Percentiles rank a stretch among this genome's conserved stretches.
phyloP scores from a whole-genome alignment of 768 basidiomycete genomes.

The Amanita fuliginea region DNA sequence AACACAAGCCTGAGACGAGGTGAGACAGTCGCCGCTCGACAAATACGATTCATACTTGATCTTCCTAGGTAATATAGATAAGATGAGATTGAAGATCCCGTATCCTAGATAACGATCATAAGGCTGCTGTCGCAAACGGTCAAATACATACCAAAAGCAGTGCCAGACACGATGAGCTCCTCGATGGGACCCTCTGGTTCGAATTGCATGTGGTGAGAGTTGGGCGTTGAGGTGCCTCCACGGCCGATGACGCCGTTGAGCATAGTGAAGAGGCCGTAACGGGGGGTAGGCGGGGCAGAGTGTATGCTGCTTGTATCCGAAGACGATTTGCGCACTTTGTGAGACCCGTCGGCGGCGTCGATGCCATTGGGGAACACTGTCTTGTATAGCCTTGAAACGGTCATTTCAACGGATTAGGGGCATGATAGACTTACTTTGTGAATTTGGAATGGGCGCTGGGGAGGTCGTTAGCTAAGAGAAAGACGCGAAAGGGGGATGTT shows the following conservation, averaged over 20 bases:
- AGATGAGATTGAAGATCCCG: slow-evolving; percentile 72
- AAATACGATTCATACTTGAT: slow-evolving; percentile 36
- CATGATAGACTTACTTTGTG: slow-evolving; percentile 35
- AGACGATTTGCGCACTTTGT: slow-evolving; percentile 21
- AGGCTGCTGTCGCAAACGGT: slow-evolving; percentile 11
- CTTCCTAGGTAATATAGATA: slow-evolving; percentile 64
- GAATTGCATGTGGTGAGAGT: not conserved
- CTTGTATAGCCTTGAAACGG: slow-evolving; percentile 43
- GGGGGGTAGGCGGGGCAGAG: not conserved
- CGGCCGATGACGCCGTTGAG: not conserved
- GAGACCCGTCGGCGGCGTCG: slow-evolving; percentile 28
- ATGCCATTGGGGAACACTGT: slow-evolving; percentile 56
- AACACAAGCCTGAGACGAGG: slow-evolving; percentile 41
- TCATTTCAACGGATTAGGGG: not conserved
- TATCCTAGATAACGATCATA: slow-evolving; percentile 21
- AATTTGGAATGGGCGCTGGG: slow-evolving; percentile 69
- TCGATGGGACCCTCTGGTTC: slow-evolving; percentile 48
- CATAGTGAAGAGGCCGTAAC: slow-evolving; percentile 8
- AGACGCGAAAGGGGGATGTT: slow-evolving; percentile 5
- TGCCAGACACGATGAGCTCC: slow-evolving; percentile 63
- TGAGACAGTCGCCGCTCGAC: not conserved
- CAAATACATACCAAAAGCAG: slow-evolving; percentile 53
- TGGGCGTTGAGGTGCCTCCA: slow-evolving; percentile 4
- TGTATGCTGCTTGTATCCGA: not conserved
- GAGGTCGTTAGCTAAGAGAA: not conserved